Percentiles rank a stretch among this genome's conserved stretches.
Evolutionary conservation across 352 stramenopile genomes (phyloP).

Genomic region (Saprolegnia parasitica): DNA sequence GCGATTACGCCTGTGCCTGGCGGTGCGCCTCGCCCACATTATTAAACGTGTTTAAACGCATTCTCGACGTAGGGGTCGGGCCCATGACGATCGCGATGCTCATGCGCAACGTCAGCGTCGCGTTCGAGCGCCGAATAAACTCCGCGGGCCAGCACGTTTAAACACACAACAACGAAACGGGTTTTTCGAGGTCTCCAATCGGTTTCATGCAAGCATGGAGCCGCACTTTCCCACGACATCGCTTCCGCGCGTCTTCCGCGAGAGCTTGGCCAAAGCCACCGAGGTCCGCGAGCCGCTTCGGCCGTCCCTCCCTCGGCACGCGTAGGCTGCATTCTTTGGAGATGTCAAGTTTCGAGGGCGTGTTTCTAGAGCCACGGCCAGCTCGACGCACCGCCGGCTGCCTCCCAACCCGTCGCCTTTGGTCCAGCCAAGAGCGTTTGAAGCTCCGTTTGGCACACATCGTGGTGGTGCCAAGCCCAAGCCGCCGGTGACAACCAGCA

Average conservation of each 20-base stretch:
- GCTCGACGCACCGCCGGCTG: not conserved
- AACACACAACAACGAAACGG: slow-evolving; percentile 4
- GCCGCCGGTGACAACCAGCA: not conserved
- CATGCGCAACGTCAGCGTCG: slow-evolving; percentile 67
- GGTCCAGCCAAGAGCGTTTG: not conserved
- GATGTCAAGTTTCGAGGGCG: not conserved
- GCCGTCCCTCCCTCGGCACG: not conserved
- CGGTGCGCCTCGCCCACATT: slow-evolving; percentile 33
- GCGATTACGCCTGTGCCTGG: slow-evolving; percentile 97
- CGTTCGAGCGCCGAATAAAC: slow-evolving; percentile 19
- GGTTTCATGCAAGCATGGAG: slow-evolving; percentile 12
- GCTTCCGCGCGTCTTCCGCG: slow-evolving; percentile 16
- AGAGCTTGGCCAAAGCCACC: not conserved
- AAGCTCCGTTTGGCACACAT: not conserved
- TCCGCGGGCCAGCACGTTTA: not conserved
- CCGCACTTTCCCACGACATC: slow-evolving; percentile 6
- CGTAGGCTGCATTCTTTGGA: not conserved
- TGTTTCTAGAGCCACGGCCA: not conserved
- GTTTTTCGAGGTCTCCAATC: not conserved
- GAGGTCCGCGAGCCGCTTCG: slow-evolving; percentile 1
- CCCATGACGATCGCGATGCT: slow-evolving; percentile 98
- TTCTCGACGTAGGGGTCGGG: slow-evolving; percentile 78
- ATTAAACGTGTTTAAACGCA: not conserved
- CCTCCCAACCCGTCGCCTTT: not conserved
- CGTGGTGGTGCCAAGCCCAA: not conserved